Conservation (phyloP, 768 basidiomycete species). For the Suillus sp. region DNA sequence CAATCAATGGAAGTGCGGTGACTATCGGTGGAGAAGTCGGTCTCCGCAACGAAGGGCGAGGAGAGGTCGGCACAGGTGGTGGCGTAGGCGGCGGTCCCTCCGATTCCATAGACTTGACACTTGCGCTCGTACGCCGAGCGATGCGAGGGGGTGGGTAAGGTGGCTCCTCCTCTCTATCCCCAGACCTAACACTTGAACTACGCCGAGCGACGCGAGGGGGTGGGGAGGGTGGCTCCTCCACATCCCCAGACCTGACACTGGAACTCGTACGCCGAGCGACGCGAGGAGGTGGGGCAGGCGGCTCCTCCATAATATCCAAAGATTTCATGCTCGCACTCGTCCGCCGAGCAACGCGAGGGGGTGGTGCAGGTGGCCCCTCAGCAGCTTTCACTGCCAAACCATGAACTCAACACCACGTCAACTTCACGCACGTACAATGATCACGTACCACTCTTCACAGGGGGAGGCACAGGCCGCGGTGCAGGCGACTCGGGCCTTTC, state of each 20-base stretch:
- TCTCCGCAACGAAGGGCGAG: conserved; percentile 18
- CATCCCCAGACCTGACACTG: conserved; percentile 11
- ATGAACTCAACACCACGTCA: conserved; percentile 10
- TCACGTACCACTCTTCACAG: conserved; percentile 31
- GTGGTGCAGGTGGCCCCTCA: conserved; percentile 15
- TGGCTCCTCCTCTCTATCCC: not conserved
- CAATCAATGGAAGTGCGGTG: conserved; percentile 19
- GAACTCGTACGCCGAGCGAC: conserved; percentile 28
- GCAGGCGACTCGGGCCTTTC: conserved; percentile 32
- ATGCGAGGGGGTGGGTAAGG: conserved; percentile 8
- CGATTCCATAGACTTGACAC: conserved; percentile 12
- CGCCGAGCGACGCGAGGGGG: conserved; percentile 25
- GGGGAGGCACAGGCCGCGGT: conserved; percentile 33
- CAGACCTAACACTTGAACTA: conserved; percentile 18
- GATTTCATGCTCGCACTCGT: conserved; percentile 22
- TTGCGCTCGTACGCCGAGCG: conserved; percentile 28
- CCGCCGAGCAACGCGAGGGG: conserved; percentile 20
- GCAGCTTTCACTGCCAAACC: conserved; percentile 14
- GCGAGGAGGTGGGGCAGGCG: conserved; percentile 4
- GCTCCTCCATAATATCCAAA: not conserved
- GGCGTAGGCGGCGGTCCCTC: conserved; percentile 20
- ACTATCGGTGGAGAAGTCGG: conserved; percentile 29
- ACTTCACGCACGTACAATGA: not conserved
- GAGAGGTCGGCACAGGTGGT: conserved; percentile 23
- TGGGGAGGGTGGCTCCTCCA: conserved; percentile 17